These are phyloP conservation scores for Chlorella sp. DNA, from an alignment of 139 green algal genomes.

Conservation along the genomic window DNA sequence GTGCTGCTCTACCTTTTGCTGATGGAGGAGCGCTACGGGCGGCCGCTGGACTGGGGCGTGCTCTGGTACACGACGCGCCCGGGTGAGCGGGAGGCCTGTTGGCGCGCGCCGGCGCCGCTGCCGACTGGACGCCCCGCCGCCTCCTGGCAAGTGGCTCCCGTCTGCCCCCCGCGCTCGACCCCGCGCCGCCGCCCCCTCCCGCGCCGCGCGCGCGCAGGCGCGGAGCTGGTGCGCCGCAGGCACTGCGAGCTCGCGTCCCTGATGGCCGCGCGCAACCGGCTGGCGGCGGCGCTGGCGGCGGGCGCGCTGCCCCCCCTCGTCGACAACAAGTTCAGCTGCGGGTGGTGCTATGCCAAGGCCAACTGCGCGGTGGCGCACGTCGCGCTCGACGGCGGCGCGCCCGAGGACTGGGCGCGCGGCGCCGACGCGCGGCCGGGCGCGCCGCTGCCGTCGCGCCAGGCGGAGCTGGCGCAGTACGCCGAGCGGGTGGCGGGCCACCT, in stretches of 20 bases:
- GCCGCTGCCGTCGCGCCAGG: conserved; percentile 4
- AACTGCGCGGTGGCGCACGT: conserved; percentile 66
- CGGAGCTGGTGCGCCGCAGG: conserved; percentile 27
- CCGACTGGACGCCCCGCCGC: too few relatives aligned
- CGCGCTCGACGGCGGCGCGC: conserved; percentile 15
- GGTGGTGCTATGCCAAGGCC: conserved; percentile 52
- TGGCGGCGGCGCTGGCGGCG: conserved; percentile 60
- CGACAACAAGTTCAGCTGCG: conserved; percentile 33
- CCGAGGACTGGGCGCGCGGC: too few relatives aligned
- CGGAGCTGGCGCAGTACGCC: conserved; percentile 22
- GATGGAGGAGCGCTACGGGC: conserved; percentile 78
- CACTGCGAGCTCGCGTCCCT: conserved; percentile 59
- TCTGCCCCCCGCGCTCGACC: too few relatives aligned
- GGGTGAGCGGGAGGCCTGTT: not conserved
- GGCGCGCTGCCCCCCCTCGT: conserved; percentile 47
- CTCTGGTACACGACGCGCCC: conserved; percentile 67
- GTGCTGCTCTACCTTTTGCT: conserved; percentile 87
- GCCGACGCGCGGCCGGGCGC: conserved; percentile 28
- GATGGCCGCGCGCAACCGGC: conserved; percentile 57
- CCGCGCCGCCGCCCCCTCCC: not conserved
- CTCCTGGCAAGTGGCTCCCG: too few relatives aligned
- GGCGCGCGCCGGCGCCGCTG: too few relatives aligned
- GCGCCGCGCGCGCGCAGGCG: too few relatives aligned
- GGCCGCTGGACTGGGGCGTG: conserved; percentile 54
- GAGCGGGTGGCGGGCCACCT: conserved; percentile 41